Conservation (phyloP, 495 filamentous ascomycete species). For the Sphaerosporella brunnea region DNA sequence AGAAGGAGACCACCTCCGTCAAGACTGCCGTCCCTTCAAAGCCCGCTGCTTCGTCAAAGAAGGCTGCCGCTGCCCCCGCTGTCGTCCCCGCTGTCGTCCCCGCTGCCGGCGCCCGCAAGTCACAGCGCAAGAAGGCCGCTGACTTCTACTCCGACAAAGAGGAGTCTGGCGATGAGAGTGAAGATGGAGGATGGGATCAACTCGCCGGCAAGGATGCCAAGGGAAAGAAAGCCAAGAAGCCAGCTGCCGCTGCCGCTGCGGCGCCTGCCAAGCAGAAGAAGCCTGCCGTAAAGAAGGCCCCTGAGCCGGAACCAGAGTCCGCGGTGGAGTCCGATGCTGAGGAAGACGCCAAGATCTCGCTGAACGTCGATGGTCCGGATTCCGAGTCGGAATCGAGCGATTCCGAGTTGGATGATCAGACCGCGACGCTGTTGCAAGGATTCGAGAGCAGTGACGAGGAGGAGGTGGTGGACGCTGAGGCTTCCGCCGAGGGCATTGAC, state of each 20-base stretch:
- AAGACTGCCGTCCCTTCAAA: slow-evolving; percentile 3
- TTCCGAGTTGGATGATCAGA: slow-evolving; percentile 45
- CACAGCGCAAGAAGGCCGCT: slow-evolving; percentile 20
- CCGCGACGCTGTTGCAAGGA: slow-evolving; percentile 48
- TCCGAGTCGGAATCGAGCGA: slow-evolving; percentile 31
- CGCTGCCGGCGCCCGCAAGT: no score
- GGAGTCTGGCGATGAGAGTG: slow-evolving; percentile 12
- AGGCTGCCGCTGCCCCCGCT: background rate
- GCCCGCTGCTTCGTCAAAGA: slow-evolving; percentile 14
- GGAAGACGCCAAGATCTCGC: slow-evolving; percentile 5
- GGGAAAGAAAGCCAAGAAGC: slow-evolving; percentile 10
- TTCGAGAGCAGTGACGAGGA: slow-evolving; percentile 61
- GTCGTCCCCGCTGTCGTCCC: no score
- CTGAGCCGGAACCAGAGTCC: slow-evolving; percentile 3
- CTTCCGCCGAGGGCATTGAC: slow-evolving; percentile 35
- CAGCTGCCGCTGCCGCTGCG: background rate
- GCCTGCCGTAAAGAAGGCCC: slow-evolving; percentile 6
- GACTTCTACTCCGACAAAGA: slow-evolving; percentile 22
- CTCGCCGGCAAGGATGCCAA: slow-evolving; percentile 11
- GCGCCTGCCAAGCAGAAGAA: slow-evolving; percentile 8
- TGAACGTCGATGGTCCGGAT: slow-evolving; percentile 24
- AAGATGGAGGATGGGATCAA: slow-evolving; percentile 18
- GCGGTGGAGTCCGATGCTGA: slow-evolving; percentile 10
- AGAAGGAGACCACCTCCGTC: slow-evolving; percentile 29
- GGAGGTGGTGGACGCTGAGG: no score